Percentiles rank a stretch among this genome's conserved stretches.
Conservation (phyloP, 2,329 filamentous ascomycete species). For the Zasmidium citrigriseum region DNA sequence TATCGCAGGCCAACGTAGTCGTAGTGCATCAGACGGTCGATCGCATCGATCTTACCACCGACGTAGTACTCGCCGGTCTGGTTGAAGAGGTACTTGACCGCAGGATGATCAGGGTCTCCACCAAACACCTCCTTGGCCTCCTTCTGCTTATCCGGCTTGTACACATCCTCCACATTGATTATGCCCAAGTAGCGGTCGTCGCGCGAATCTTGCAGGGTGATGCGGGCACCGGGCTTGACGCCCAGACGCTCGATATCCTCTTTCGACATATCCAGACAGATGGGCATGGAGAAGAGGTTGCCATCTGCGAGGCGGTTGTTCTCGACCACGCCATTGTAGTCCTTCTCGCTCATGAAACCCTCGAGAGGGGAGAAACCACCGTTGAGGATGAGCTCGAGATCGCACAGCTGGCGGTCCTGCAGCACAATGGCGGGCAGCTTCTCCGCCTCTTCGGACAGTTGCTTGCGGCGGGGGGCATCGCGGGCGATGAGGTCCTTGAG, state of each 20-base stretch:
- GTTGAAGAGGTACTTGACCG: slow-evolving; percentile 84
- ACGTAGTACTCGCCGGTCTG: slow-evolving; percentile 86
- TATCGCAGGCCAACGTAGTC: slow-evolving; percentile 97
- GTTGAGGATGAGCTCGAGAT: slow-evolving; percentile 95
- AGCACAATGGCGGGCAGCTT: slow-evolving; percentile 80
- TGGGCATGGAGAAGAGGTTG: slow-evolving; percentile 93
- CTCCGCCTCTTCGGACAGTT: slow-evolving; percentile 84
- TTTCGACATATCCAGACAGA: slow-evolving; percentile 83
- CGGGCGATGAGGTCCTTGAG: slow-evolving; percentile 97
- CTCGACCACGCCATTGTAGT: slow-evolving; percentile 92
- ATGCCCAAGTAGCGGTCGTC: slow-evolving; percentile 97
- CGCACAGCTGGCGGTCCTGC: slow-evolving; percentile 92
- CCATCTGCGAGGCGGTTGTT: slow-evolving; percentile 85
- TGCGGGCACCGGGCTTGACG: slow-evolving; percentile 76
- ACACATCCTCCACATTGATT: slow-evolving; percentile 91
- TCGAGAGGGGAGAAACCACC: slow-evolving; percentile 97
- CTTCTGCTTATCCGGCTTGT: slow-evolving; percentile 87
- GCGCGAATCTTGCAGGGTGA: slow-evolving; percentile 91
- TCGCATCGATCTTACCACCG: slow-evolving; percentile 91
- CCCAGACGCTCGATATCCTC: slow-evolving; percentile 71
- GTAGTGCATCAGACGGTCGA: slow-evolving; percentile 96
- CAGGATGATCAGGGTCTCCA: slow-evolving; percentile 83
- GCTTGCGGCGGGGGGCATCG: slow-evolving; percentile 77
- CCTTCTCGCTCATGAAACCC: slow-evolving; percentile 96
- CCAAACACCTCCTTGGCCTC: slow-evolving; percentile 96